Evolutionary conservation across 2,329 filamentous ascomycete genomes (phyloP).

Genomic region (Penicillium sp.): DNA sequence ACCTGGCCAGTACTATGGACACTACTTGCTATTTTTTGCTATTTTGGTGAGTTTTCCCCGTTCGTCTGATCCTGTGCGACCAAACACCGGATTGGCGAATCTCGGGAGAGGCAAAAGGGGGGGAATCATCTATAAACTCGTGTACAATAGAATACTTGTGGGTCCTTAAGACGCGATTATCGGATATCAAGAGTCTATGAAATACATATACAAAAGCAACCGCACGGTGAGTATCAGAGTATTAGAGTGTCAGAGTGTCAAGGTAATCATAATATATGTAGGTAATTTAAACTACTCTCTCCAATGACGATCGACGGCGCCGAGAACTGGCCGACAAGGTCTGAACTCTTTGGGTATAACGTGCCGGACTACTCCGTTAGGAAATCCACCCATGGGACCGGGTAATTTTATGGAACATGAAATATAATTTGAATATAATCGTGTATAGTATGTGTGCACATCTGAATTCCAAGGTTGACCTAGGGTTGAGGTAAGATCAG

Average conservation of each 20-base stretch:
- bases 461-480: neutral
- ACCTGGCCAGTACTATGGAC: neutral
- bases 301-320: constrained; percentile 25
- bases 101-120: constrained; percentile 4
- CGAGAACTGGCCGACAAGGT: constrained; percentile 23
- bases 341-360: constrained; percentile 21
- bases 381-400: neutral
- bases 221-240: no score
- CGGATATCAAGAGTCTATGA: neutral
- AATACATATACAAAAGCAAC: neutral
- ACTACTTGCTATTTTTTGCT: constrained; percentile 3
- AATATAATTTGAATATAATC: neutral
- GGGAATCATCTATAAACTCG: neutral
- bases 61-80: constrained; percentile 9
- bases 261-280: neutral
- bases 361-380: constrained; percentile 12
- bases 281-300: constrained; percentile 26
- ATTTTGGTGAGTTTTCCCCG: constrained; percentile 5
- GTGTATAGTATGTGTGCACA: no score
- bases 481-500: neutral
- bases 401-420: neutral
- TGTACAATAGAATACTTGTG: neutral
- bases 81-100: constrained; percentile 2
- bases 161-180: neutral
- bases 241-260: neutral